Percentiles rank a stretch among this genome's conserved stretches.
Conservation (phyloP, 768 basidiomycete genomes). For the Boletus sensibilis region DNA sequence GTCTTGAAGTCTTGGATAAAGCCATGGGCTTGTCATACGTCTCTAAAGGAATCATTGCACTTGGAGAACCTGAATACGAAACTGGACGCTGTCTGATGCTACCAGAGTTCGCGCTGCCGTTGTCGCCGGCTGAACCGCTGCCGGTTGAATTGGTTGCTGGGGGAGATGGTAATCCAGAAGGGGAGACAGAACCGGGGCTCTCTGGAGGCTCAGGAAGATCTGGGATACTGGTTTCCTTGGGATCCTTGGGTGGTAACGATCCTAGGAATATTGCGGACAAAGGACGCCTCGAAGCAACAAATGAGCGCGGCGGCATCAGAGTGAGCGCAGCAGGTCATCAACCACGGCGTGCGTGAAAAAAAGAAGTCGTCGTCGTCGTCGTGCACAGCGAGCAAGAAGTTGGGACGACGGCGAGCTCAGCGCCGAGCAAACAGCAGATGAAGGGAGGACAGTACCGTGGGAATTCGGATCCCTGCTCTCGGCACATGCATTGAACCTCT, state of each 20-base stretch:
- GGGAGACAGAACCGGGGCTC: conserved; percentile 53
- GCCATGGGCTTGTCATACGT: conserved; percentile 36
- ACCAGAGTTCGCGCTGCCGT: conserved; percentile 42
- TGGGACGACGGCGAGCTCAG: conserved; percentile 23
- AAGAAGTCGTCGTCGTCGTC: conserved; percentile 22
- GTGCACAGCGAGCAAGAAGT: conserved; percentile 26
- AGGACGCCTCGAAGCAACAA: conserved; percentile 46
- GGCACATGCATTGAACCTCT: neutral
- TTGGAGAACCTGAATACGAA: conserved; percentile 27
- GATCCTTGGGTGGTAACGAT: conserved; percentile 40
- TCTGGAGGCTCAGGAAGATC: conserved; percentile 67
- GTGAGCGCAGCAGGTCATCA: conserved; percentile 27
- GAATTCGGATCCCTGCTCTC: conserved; percentile 12
- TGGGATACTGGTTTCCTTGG: conserved; percentile 45
- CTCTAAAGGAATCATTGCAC: conserved; percentile 42
- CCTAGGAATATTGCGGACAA: conserved; percentile 63
- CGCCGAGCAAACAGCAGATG: conserved; percentile 9
- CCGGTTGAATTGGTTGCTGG: conserved; percentile 85
- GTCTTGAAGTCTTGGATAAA: conserved; percentile 29
- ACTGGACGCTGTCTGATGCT: conserved; percentile 38
- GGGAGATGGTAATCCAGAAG: conserved; percentile 76
- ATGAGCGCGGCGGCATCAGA: conserved; percentile 53
- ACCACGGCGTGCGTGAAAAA: conserved; percentile 18
- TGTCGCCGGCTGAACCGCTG: conserved; percentile 72
- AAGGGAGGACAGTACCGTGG: conserved; percentile 25